Evolutionary conservation across 1,284 basidiomycete species (phyloP).

Genomic region (Irpex sp.): DNA sequence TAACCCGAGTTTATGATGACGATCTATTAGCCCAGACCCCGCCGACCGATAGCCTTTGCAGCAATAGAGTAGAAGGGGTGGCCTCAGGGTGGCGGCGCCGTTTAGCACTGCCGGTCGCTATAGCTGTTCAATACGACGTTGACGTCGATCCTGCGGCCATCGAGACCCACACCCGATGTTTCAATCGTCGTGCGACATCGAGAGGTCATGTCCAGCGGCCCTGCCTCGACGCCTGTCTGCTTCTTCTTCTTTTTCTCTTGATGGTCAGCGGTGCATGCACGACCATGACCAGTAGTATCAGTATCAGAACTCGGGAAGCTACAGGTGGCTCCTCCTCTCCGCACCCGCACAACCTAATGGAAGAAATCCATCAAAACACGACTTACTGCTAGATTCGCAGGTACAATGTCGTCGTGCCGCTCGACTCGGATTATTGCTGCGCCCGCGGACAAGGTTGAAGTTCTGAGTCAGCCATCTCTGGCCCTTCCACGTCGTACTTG

Average conservation of each 20-base stretch:
- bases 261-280: background rate
- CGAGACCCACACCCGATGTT: background rate
- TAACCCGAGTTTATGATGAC: background rate
- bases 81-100: background rate
- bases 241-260: background rate
- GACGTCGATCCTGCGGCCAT: background rate
- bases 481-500: background rate
- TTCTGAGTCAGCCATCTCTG: background rate
- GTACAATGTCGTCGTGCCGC: background rate
- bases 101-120: background rate
- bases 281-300: background rate
- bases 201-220: background rate
- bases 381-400: background rate
- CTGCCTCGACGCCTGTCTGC: background rate
- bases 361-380: background rate
- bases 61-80: background rate
- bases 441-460: background rate
- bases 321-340: background rate
- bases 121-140: background rate
- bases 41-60: too few relatives aligned
- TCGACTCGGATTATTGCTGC: background rate
- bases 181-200: background rate
- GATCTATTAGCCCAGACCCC: too few relatives aligned
- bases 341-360: background rate
- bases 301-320: background rate